These are phyloP conservation scores for Boletus bicolor DNA, from an alignment of 768 basidiomycete species.

Conservation along the genomic window DNA sequence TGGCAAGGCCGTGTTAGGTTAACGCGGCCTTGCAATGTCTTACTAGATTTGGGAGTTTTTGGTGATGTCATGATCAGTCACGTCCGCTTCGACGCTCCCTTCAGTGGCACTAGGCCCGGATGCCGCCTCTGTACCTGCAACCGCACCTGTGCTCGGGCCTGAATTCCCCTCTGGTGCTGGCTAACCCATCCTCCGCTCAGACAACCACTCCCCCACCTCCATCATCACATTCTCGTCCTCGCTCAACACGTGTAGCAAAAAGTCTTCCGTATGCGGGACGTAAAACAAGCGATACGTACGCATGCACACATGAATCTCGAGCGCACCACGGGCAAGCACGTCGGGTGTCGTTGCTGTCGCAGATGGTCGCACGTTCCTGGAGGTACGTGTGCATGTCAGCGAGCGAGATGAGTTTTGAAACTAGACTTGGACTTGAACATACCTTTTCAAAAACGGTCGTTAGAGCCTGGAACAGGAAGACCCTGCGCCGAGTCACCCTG, in stretches of 20 bases:
- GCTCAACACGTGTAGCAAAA: slow-evolving; percentile 11
- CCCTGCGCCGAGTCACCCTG: slow-evolving; percentile 60
- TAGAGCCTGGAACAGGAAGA: slow-evolving; percentile 45
- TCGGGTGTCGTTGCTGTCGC: slow-evolving; percentile 36
- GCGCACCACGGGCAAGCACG: slow-evolving; percentile 50
- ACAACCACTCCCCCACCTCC: slow-evolving; percentile 13
- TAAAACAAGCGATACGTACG: slow-evolving; percentile 28
- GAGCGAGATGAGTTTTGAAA: background rate
- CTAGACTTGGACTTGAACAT: slow-evolving; percentile 13
- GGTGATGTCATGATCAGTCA: background rate
- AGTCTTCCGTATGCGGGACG: slow-evolving; percentile 27
- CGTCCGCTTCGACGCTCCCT: background rate
- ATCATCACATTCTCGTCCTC: slow-evolving; percentile 9
- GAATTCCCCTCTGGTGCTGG: background rate
- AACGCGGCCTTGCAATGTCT: no score
- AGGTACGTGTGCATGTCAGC: background rate
- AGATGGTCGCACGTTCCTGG: slow-evolving; percentile 22
- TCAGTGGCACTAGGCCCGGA: background rate
- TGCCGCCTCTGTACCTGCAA: background rate
- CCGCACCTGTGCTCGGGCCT: background rate
- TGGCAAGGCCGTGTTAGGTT: no score
- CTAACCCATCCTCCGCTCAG: background rate
- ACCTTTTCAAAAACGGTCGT: slow-evolving; percentile 69
- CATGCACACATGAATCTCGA: slow-evolving; percentile 69
- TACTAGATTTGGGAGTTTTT: no score